These are phyloP conservation scores for Globisporangium takayamanum DNA, from an alignment of 352 stramenopile genomes.

Conservation along the genomic window DNA sequence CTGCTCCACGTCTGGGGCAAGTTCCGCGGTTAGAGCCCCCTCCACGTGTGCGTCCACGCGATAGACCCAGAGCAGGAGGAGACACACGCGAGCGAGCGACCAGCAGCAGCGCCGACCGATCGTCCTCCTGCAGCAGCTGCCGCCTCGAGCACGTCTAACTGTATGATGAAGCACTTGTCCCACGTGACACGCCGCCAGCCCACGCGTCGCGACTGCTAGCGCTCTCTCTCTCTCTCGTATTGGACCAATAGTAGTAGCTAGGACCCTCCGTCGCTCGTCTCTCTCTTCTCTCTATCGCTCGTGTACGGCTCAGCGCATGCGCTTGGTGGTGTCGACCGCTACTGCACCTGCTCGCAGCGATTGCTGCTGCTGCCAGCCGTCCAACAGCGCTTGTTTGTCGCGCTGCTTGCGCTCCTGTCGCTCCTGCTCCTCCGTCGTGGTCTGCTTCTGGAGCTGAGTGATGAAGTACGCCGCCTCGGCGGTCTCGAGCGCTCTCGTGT, in stretches of 20 bases:
- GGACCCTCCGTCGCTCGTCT: constrained; percentile 6
- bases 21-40: constrained; percentile 75
- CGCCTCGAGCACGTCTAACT: background rate
- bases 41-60: too few species aligned
- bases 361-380: constrained; percentile 44
- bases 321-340: constrained; percentile 1
- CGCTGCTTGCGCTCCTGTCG: constrained; percentile 18
- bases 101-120: background rate
- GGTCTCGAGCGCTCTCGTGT: constrained; percentile 36
- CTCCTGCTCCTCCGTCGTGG: constrained; percentile 23
- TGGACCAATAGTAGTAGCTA: constrained; percentile 41
- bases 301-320: constrained; percentile 2
- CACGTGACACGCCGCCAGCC: background rate
- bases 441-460: constrained; percentile 33
- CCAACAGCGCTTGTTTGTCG: constrained; percentile 33
- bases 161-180: background rate
- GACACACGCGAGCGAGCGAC: background rate
- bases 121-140: too few species aligned
- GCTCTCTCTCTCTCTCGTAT: constrained; percentile 7
- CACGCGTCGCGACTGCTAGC: background rate
- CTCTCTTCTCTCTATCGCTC: constrained; percentile 3
- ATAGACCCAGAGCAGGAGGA: constrained; percentile 2
- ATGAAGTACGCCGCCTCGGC: constrained; percentile 55
- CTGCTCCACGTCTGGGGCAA: constrained; percentile 97
- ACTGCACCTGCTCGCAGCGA: constrained; percentile 11